A percentile compares a stretch with the other conserved stretches of the same genome.
Evolutionary conservation across 2,329 filamentous ascomycete genomes (phyloP).

Genomic region (Aspergillus chevalieri): DNA sequence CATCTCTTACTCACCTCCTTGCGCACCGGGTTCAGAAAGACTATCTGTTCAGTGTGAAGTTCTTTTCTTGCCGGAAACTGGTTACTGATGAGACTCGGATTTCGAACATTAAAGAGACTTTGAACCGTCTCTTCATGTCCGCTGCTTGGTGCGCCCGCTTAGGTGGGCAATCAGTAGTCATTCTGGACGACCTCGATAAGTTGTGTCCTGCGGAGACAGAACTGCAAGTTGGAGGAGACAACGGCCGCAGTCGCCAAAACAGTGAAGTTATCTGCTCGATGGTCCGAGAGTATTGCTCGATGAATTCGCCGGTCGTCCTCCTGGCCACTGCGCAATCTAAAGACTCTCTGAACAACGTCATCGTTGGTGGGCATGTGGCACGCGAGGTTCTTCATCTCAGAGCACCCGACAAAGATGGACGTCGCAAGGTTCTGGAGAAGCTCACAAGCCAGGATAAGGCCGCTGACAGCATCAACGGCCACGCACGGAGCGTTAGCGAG

Average conservation of each 20-base stretch:
- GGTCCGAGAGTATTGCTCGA: conserved; percentile 74
- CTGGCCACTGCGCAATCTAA: conserved; percentile 90
- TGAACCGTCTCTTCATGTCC: conserved; percentile 76
- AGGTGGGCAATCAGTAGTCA: conserved; percentile 74
- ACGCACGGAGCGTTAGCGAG: conserved; percentile 28
- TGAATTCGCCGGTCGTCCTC: conserved; percentile 74
- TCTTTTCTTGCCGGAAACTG: conserved; percentile 79
- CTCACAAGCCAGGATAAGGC: conserved; percentile 52
- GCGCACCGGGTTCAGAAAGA: conserved; percentile 67
- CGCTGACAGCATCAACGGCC: conserved; percentile 36
- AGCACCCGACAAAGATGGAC: conserved; percentile 85
- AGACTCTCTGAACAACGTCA: conserved; percentile 81
- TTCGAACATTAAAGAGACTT: conserved; percentile 81
- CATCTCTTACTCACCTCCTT: conserved; percentile 68
- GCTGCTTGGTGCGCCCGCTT: conserved; percentile 87
- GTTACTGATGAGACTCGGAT: conserved; percentile 88
- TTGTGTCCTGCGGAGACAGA: conserved; percentile 92
- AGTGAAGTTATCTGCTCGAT: conserved; percentile 82
- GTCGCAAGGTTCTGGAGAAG: conserved; percentile 75
- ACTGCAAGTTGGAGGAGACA: conserved; percentile 86
- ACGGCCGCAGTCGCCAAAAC: conserved; percentile 83
- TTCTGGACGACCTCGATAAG: conserved; percentile 89
- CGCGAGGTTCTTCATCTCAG: conserved; percentile 85
- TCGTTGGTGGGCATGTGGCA: conserved; percentile 86
- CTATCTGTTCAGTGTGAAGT: conserved; percentile 72